Evolutionary conservation across 2,329 filamentous ascomycete genomes (phyloP).

Genomic region (Xylaria sp.): DNA sequence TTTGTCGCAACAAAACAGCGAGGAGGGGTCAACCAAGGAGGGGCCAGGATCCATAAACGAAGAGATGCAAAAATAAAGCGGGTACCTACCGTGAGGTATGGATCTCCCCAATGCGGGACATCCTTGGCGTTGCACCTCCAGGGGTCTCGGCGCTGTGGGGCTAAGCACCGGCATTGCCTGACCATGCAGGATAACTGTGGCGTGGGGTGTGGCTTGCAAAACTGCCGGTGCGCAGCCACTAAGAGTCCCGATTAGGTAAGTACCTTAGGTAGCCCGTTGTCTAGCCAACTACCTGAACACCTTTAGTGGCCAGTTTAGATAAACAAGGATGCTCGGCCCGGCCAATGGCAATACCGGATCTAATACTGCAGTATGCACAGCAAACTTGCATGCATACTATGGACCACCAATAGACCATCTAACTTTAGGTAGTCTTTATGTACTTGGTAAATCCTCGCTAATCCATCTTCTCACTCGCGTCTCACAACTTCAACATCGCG

Average conservation of each 20-base stretch:
- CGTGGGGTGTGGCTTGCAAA: constrained; percentile 24
- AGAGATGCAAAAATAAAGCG: constrained; percentile 15
- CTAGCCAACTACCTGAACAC: constrained; percentile 1
- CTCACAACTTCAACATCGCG: background rate
- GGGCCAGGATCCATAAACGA: constrained; percentile 13
- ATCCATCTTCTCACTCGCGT: constrained; percentile 7
- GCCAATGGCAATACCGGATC: constrained; percentile 11
- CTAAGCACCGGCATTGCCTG: background rate
- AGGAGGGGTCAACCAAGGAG: constrained; percentile 25
- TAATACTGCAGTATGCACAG: background rate
- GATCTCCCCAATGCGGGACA: constrained; percentile 27
- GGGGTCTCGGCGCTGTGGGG: constrained; percentile 24
- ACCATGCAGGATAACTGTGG: constrained; percentile 1
- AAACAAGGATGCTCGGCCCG: constrained; percentile 11
- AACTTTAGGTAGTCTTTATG: background rate
- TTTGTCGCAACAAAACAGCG: background rate
- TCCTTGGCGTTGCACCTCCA: constrained; percentile 24
- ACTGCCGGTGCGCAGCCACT: background rate
- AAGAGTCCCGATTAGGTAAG: background rate
- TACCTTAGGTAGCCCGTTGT: constrained; percentile 1
- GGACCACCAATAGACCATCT: background rate
- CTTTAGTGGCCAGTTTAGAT: background rate
- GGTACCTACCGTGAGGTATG: background rate
- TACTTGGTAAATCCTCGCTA: constrained; percentile 10
- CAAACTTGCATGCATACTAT: constrained; percentile 1